Percentiles rank a stretch among this genome's conserved stretches.
Evolutionary conservation across 345 rosid genomes (phyloP).

Genomic region (Clausena lansium): DNA sequence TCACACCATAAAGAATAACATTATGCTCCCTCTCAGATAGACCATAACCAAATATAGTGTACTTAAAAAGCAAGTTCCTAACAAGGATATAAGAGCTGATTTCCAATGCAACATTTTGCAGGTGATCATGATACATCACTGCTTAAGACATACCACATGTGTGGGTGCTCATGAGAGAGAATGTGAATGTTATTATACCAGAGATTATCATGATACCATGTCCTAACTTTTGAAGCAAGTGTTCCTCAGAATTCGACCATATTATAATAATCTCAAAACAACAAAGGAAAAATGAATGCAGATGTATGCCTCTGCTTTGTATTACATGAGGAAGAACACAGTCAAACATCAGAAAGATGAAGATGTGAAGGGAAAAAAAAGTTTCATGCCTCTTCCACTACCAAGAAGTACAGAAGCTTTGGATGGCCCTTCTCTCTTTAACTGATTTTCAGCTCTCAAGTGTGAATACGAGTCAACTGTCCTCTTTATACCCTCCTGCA

Average conservation of each 20-base stretch:
- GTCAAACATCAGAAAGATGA: neutral
- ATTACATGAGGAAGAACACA: neutral
- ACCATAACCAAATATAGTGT: neutral
- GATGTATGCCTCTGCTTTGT: neutral
- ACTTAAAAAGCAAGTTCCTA: neutral
- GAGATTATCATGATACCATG: neutral
- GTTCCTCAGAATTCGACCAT: neutral
- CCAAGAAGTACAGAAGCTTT: constrained; percentile 77
- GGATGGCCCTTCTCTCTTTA: constrained; percentile 75
- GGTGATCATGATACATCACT: neutral
- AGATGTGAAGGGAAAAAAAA: neutral
- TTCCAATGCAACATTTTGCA: neutral
- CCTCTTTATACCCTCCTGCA: constrained; percentile 81
- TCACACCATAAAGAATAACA: neutral
- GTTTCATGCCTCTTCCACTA: constrained; percentile 62
- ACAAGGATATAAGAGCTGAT: neutral
- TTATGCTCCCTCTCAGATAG: neutral
- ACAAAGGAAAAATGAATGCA: neutral
- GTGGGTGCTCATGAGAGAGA: neutral
- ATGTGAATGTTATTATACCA: neutral
- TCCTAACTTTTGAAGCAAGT: neutral
- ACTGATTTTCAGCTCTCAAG: constrained; percentile 56
- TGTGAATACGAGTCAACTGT: constrained; percentile 80
- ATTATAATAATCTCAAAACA: neutral
- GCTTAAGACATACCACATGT: neutral